Base-by-base conservation (phyloP, 2,329 filamentous ascomycete species). In the Fusarium sp. region DNA sequence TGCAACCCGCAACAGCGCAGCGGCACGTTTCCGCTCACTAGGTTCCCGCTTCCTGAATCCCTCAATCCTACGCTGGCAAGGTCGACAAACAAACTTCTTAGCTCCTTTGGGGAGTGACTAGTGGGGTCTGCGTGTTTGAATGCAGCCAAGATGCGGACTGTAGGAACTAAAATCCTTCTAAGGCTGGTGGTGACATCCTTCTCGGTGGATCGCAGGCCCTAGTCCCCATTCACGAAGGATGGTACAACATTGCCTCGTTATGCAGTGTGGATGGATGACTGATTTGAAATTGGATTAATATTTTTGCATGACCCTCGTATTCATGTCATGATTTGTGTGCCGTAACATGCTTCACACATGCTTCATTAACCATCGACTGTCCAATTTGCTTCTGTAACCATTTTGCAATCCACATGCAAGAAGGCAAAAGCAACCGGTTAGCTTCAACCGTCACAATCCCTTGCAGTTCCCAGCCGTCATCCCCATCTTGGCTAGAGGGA, bases 381-480 rank as follows among this genome's bases (percentile, higher is more conserved):
- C 63, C 73, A 14, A 75, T 76, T 0, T 50, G 32, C 12, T n/a
- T 47, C 30, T 74, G 70, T 7, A 38, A 57, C 9, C 22, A 33
- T 22, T 45, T 70, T 45, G 80, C 76, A 37, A 71, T 79, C 9
- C 70, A 61, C 3, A 61, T 71, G 14, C 80, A 79, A 68, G 80
- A 79, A 2, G 81, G 80, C 75, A 82, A 80, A 47, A 82, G 65
- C 65, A 82, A 70, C 20, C 77, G 70, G 58, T 79, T 80, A 3
- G 79, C 76, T 68, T 82, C 80, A 10, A 82, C 70, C 7, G 75
- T 76, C 7, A 80, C 68, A 8, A 75, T 69, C 63, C 81, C 81
- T 14, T 79, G 76, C 15, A 82, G 63, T 6, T 82, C 81, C 63
- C 79, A 82, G 22, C 71, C 69, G 2, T 76, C 76, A 9, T 74